A percentile compares a stretch with the other conserved stretches of the same genome.
Conservation (phyloP, 768 basidiomycete genomes). For the Pleurotus salmoneostramineus region DNA sequence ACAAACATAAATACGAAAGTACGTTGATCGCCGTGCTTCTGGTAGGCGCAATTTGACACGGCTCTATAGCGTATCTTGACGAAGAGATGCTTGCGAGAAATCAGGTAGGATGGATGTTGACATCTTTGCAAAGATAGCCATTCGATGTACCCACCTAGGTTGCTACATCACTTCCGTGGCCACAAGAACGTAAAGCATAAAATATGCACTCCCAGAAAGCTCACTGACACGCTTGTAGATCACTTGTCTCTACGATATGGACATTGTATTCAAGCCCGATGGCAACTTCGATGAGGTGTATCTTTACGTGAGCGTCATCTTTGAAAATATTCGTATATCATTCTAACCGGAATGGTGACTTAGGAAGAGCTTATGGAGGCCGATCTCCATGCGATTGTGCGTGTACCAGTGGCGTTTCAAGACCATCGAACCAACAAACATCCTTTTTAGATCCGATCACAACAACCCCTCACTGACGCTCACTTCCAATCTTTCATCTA, state of each 20-base stretch:
- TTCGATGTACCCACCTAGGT: conserved; percentile 34
- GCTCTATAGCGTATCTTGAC: conserved; percentile 83
- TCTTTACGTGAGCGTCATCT: conserved; percentile 60
- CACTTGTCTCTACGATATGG: conserved; percentile 97
- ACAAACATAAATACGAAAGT: conserved; percentile 92
- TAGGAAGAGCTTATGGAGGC: conserved; percentile 99
- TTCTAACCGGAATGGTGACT: background rate
- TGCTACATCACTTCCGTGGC: conserved; percentile 95
- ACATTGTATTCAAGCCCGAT: conserved; percentile 88
- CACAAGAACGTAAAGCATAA: conserved; percentile 85
- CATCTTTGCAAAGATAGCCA: conserved; percentile 5
- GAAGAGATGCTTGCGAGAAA: conserved; percentile 93
- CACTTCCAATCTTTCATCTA: conserved; percentile 97
- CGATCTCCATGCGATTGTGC: conserved; percentile 96
- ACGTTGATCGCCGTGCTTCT: conserved; percentile 12
- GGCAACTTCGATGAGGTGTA: conserved; percentile 97
- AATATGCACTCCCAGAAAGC: background rate
- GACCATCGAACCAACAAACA: conserved; percentile 2
- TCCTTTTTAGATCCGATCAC: conserved; percentile 66
- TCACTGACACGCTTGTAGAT: conserved; percentile 48
- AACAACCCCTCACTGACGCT: conserved; percentile 84
- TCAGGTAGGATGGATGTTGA: conserved; percentile 53
- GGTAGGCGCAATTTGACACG: background rate
- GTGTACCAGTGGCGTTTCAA: conserved; percentile 15
- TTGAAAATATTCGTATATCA: background rate